A percentile compares a stretch with the other conserved stretches of the same genome.
phyloP scores from a whole-genome alignment of 78 protist genomes.

The Chrysochromulina tobinii region DNA sequence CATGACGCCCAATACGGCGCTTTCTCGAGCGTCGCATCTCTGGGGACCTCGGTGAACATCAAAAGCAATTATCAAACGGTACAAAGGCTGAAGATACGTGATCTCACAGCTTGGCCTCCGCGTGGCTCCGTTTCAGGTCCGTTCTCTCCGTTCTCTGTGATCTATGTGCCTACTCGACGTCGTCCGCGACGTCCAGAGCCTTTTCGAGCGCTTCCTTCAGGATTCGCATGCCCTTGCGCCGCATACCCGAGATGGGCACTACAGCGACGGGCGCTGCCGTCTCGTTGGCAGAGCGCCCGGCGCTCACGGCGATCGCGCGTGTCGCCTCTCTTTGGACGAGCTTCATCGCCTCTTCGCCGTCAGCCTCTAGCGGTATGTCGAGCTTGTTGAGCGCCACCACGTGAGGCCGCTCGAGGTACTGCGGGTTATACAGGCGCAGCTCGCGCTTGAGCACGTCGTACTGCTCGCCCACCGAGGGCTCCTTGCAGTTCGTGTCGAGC shows the following conservation, averaged over 20 bases:
- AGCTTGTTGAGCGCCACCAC: slow-evolving; percentile 13
- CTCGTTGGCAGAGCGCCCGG: background rate
- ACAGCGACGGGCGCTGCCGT: background rate
- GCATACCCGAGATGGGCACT: background rate
- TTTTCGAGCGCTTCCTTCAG: background rate
- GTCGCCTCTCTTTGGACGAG: background rate
- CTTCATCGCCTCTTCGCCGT: background rate
- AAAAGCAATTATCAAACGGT: no score
- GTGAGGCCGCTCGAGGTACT: background rate
- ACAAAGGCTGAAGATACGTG: no score
- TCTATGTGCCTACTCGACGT: no score
- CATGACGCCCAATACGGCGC: no score
- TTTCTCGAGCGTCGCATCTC: no score
- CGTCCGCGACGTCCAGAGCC: background rate
- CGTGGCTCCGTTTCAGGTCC: no score
- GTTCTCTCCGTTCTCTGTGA: no score
- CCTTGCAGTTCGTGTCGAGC: background rate
- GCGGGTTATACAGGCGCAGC: background rate
- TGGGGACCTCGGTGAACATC: no score
- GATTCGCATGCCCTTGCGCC: background rate
- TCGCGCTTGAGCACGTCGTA: background rate
- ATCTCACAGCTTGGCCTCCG: no score
- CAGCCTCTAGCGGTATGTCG: background rate
- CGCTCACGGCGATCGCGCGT: background rate
- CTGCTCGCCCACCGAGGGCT: background rate